These are phyloP conservation scores for Clarireedia homoeocarpa DNA, from an alignment of 2,329 filamentous ascomycete genomes.

Conservation along the genomic window DNA sequence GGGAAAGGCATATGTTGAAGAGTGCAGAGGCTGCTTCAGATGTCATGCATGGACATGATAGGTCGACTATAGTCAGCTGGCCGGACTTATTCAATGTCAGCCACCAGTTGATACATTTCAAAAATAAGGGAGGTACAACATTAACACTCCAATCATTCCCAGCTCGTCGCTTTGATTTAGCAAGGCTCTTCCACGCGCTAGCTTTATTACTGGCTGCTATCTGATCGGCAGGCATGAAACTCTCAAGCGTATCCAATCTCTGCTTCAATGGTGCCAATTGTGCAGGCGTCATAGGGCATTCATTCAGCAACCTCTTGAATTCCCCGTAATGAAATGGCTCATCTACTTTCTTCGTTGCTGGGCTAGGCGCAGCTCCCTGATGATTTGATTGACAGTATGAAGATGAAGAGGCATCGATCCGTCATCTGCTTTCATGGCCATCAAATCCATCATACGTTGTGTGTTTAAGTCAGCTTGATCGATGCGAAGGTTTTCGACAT, in stretches of 20 bases:
- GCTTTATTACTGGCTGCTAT: not conserved
- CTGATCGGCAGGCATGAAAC: constrained; percentile 43
- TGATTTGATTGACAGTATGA: constrained; percentile 38
- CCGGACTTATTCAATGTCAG: constrained; percentile 31
- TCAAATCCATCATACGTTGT: constrained; percentile 45
- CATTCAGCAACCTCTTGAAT: constrained; percentile 33
- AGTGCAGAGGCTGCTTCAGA: constrained; percentile 59
- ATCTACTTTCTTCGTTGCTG: constrained; percentile 22
- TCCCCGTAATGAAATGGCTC: constrained; percentile 37
- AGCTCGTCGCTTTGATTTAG: not conserved
- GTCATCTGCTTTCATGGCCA: constrained; percentile 38
- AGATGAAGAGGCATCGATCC: constrained; percentile 44
- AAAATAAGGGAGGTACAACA: not conserved
- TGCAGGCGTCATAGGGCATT: constrained; percentile 34
- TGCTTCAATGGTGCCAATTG: constrained; percentile 51
- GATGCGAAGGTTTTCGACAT: constrained; percentile 39
- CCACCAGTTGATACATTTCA: not conserved
- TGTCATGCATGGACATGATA: constrained; percentile 65
- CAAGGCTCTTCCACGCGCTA: not conserved
- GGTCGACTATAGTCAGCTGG: constrained; percentile 58
- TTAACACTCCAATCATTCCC: constrained; percentile 21
- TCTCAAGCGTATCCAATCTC: constrained; percentile 55
- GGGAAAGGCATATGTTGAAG: constrained; percentile 62
- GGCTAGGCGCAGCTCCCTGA: constrained; percentile 41
- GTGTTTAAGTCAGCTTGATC: constrained; percentile 42